These are phyloP conservation scores for Backusella morwellensis DNA, from an alignment of 192 early-diverging fungal species.

Conservation along the genomic window DNA sequence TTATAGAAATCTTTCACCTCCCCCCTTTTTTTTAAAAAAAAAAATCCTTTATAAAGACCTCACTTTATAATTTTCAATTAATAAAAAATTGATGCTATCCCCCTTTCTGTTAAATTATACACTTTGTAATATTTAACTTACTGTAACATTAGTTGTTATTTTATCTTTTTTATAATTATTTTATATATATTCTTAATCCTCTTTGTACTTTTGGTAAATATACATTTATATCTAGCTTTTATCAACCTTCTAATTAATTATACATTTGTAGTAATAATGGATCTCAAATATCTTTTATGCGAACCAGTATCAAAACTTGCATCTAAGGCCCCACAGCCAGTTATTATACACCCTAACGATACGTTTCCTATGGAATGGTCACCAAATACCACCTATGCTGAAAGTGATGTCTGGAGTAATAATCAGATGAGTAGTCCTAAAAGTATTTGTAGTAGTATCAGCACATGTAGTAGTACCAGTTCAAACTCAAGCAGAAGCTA, in stretches of 20 bases:
- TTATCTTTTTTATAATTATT: not conserved
- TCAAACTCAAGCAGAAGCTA: not conserved
- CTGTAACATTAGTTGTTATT: not conserved
- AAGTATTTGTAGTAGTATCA: conserved; percentile 17
- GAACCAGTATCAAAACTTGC: conserved; percentile 3
- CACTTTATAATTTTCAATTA: conserved; percentile 5
- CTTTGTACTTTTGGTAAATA: not conserved
- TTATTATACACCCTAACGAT: not conserved
- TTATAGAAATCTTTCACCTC: not conserved
- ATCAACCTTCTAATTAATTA: not conserved
- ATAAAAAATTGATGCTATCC: conserved; percentile 9
- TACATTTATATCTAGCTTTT: not conserved
- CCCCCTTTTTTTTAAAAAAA: conserved; percentile 9
- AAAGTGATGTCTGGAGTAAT: conserved; percentile 1
- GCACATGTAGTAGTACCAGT: conserved; percentile 1
- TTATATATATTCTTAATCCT: not conserved
- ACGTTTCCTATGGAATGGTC: not conserved
- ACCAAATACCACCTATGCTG: not conserved
- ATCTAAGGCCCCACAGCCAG: not conserved
- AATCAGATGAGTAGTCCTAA: conserved; percentile 3
- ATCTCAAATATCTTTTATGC: conserved; percentile 20
- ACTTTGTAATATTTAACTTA: not conserved
- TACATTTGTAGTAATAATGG: conserved; percentile 8
- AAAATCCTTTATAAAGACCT: conserved; percentile 1
- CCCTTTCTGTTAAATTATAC: not conserved